Conservation (phyloP, 192 early-diverging fungal genomes). For the Coemansia sp. region DNA sequence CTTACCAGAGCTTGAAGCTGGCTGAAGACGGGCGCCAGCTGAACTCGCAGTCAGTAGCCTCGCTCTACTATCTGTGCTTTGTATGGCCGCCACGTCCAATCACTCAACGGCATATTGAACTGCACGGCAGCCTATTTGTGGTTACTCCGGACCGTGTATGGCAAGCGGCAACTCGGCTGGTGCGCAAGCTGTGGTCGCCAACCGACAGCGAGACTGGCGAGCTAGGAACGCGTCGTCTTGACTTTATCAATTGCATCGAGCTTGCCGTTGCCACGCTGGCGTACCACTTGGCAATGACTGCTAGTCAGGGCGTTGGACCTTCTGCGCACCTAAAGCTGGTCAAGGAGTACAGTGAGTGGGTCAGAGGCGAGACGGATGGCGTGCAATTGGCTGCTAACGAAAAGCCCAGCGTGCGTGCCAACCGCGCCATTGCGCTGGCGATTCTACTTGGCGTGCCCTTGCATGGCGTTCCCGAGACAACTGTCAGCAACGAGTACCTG, state of each 20-base stretch:
- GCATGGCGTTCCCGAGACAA: slow-evolving; percentile 47
- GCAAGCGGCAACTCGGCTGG: slow-evolving; percentile 30
- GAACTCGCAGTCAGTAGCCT: slow-evolving; percentile 16
- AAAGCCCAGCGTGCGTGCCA: slow-evolving; percentile 22
- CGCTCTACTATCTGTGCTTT: slow-evolving; percentile 48
- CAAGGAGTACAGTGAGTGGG: slow-evolving; percentile 19
- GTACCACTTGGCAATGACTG: slow-evolving; percentile 37
- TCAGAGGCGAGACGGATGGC: slow-evolving; percentile 10
- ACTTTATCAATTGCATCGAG: slow-evolving; percentile 19
- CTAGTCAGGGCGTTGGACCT: slow-evolving; percentile 15
- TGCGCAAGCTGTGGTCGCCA: slow-evolving; percentile 16
- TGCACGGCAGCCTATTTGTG: slow-evolving; percentile 25
- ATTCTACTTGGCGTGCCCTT: slow-evolving; percentile 42
- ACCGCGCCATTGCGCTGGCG: slow-evolving; percentile 29
- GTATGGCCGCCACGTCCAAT: slow-evolving; percentile 49
- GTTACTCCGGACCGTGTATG: slow-evolving; percentile 51
- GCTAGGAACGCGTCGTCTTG: slow-evolving; percentile 1
- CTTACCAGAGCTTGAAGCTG: slow-evolving; percentile 10
- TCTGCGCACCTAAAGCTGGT: slow-evolving; percentile 22
- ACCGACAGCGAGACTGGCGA: neutral
- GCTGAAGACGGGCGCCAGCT: slow-evolving; percentile 17
- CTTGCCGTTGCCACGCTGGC: slow-evolving; percentile 30
- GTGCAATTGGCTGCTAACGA: slow-evolving; percentile 24
- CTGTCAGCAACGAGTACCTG: slow-evolving; percentile 35
- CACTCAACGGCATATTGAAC: slow-evolving; percentile 29